Evolutionary conservation across 768 basidiomycete species (phyloP).

Genomic region (Postia placenta): DNA sequence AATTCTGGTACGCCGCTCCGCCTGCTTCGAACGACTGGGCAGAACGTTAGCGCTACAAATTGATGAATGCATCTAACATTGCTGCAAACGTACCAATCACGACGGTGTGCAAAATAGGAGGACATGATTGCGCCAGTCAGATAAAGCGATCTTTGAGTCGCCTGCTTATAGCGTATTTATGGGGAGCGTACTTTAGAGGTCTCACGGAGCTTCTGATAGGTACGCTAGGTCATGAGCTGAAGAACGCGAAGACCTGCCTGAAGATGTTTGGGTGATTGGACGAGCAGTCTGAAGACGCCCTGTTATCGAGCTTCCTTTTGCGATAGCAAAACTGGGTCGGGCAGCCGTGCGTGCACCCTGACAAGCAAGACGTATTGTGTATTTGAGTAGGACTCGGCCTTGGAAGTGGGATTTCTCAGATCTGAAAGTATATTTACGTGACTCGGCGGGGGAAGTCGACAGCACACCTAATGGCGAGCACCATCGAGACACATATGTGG

Average conservation of each 20-base stretch:
- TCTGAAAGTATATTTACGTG: no score
- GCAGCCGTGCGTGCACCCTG: no score
- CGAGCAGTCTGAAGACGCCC: no score
- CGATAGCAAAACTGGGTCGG: no score
- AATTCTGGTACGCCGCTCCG: conserved; percentile 21
- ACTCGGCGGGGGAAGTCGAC: no score
- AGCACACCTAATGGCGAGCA: no score
- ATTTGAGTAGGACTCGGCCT: no score
- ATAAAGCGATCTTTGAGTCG: no score
- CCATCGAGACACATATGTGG: no score
- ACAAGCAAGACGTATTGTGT: no score
- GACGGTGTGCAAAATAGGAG: conserved; percentile 18
- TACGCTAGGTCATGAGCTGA: background rate
- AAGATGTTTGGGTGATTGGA: background rate
- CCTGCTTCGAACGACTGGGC: conserved; percentile 17
- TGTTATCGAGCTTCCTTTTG: background rate
- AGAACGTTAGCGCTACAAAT: background rate
- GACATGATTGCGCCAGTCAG: conserved; percentile 6
- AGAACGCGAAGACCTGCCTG: background rate
- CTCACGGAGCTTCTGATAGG: background rate
- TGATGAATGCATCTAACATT: background rate
- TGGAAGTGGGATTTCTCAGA: no score
- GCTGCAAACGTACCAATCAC: conserved; percentile 16
- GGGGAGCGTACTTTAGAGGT: background rate
- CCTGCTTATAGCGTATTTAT: no score